Base-by-base conservation (phyloP, 2,329 filamentous ascomycete genomes). In the Aureobasidium sp. region DNA sequence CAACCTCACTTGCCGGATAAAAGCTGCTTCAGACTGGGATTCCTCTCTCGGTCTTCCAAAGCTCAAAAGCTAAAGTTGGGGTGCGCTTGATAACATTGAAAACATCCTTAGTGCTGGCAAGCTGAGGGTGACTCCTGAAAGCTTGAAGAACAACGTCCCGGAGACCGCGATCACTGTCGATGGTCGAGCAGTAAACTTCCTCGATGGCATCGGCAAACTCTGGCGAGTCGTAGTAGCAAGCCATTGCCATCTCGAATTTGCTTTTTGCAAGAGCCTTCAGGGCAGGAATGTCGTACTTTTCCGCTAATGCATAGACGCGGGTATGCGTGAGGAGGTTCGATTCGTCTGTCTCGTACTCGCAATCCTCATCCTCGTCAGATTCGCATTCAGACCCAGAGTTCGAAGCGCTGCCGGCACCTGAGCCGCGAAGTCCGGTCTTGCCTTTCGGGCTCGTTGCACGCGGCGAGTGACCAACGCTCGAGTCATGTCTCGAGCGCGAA, bases 271-370 rank as follows among this genome's bases (percentile, higher is more conserved):
- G 71, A 10, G 71, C 67, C 68, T 81, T 81, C 44, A 81, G 69
- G 36, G 76, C 74, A 30, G 73, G 69, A 55, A 81, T 78, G 64
- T 77, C 77, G 67, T 80, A 81, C 71, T 80, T 80, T 67, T 80
- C 78, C 11, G 77, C 78, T 29, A 80, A 73, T 39, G 77, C 77
- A 66, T 81, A 81, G 42, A 81, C 75, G 59, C 76, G 75, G 15
- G 77, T 75, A 65, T 81, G 78, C n/a, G 74, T 72, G 52, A 80
- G 65, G 6, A 80, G 71, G 66, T 79, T 72, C 7, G 76, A 72
- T 45, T 71, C 69, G 63, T 76, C 72, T 13, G 69, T 67, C 52
- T 75, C 73, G 44, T 71, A 67, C 53, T 75, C 69, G 48, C 75
- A 69, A 13, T 68, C 65, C 16, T 69, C 68, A 25, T 69, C 68